Conservation (phyloP, 2,329 filamentous ascomycete species). For the Fusarium xylarioides region DNA sequence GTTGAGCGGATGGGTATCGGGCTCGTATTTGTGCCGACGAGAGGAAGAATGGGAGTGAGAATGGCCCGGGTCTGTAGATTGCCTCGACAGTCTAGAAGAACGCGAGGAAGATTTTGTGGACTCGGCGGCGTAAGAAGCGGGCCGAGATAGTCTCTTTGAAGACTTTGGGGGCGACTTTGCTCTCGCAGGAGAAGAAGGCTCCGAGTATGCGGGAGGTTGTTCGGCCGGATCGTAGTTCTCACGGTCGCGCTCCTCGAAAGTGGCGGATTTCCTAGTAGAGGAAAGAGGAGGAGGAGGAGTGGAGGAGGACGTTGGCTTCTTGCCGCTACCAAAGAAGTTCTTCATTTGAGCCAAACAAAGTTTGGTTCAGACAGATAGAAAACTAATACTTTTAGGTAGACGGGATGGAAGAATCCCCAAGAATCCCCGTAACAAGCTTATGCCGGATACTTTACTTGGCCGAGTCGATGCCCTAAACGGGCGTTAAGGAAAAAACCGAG, state of each 20-base stretch:
- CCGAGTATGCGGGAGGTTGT: constrained; percentile 43
- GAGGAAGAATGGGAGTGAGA: constrained; percentile 55
- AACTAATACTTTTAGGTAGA: constrained; percentile 17
- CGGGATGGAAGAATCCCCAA: constrained; percentile 37
- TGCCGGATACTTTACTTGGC: constrained; percentile 49
- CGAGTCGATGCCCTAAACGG: constrained; percentile 47
- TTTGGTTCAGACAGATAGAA: constrained; percentile 22
- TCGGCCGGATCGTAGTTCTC: constrained; percentile 45
- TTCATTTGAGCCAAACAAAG: constrained; percentile 56
- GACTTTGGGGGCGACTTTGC: constrained; percentile 51
- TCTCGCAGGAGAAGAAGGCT: constrained; percentile 49
- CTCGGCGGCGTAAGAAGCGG: constrained; percentile 45
- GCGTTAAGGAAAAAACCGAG: constrained; percentile 42
- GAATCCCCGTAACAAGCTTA: constrained; percentile 53
- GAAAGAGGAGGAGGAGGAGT: constrained; percentile 25
- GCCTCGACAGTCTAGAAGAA: constrained; percentile 57
- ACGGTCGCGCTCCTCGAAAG: constrained; percentile 48
- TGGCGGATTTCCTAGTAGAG: constrained; percentile 54
- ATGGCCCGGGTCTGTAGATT: constrained; percentile 57
- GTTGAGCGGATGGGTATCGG: constrained; percentile 86
- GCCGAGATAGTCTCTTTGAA: constrained; percentile 46
- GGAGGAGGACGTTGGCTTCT: constrained; percentile 49
- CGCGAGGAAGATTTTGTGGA: constrained; percentile 49
- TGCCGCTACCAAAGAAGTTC: constrained; percentile 57
- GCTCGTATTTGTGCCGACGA: constrained; percentile 66